Evolutionary conservation across 805 yeast genomes (phyloP).

Genomic region (Maudiozyma pseudohumilis): DNA sequence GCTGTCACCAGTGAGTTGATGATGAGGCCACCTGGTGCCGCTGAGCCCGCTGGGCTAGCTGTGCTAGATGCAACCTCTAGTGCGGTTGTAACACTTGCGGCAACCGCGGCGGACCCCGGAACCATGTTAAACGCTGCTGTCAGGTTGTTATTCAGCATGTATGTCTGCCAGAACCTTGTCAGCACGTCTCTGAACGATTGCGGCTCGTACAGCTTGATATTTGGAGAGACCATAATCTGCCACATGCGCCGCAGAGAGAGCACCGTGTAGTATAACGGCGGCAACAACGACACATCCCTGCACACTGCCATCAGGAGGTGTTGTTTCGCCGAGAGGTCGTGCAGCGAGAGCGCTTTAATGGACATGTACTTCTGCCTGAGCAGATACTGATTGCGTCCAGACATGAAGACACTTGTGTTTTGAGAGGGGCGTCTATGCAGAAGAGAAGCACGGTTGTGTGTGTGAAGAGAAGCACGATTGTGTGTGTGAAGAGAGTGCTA

Average conservation of each 20-base stretch:
- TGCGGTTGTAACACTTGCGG: not conserved
- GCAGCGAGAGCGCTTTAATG: conserved; percentile 55
- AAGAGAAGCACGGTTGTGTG: too few relatives aligned
- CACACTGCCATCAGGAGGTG: conserved; percentile 70
- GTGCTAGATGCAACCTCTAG: not conserved
- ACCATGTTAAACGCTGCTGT: not conserved
- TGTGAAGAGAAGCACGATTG: too few relatives aligned
- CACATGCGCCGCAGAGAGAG: conserved; percentile 31
- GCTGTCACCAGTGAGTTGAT: conserved; percentile 41
- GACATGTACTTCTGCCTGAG: conserved; percentile 14
- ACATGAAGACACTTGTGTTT: not conserved
- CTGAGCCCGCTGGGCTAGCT: not conserved
- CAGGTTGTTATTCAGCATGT: conserved; percentile 9
- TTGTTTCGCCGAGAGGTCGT: conserved; percentile 63
- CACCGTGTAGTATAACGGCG: conserved; percentile 48
- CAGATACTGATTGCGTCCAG: not conserved
- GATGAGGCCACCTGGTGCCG: conserved; percentile 9
- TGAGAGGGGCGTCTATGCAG: too few relatives aligned
- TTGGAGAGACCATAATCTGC: conserved; percentile 9
- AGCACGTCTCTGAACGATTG: conserved; percentile 17
- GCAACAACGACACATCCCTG: conserved; percentile 64
- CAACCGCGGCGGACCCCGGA: too few relatives aligned
- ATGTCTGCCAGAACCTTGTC: conserved; percentile 15
- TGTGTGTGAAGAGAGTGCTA: too few relatives aligned
- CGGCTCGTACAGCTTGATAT: conserved; percentile 17